phyloP scores from a whole-genome alignment of 192 early-diverging fungal species.

The Coemansia sp. region DNA sequence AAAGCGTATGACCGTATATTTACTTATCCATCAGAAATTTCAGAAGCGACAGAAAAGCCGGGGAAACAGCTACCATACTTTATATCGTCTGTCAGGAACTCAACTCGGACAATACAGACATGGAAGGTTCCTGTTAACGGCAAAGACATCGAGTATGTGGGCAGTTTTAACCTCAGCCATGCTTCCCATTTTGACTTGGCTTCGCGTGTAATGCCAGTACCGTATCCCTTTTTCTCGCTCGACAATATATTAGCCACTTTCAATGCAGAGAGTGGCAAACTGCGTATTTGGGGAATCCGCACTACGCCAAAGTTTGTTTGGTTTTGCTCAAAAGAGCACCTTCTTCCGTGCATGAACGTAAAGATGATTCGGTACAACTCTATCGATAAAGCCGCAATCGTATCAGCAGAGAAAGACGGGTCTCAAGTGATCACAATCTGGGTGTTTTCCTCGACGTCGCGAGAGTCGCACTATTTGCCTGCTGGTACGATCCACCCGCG shows the following conservation, averaged over 20 bases:
- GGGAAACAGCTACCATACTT: constrained; percentile 20
- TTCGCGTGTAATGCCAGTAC: constrained; percentile 52
- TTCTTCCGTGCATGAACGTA: constrained; percentile 44
- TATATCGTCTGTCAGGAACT: constrained; percentile 35
- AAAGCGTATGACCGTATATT: constrained; percentile 47
- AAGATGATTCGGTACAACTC: constrained; percentile 58
- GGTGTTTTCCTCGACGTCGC: constrained; percentile 56
- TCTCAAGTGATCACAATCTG: constrained; percentile 46
- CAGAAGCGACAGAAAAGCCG: background rate
- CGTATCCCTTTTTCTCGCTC: constrained; percentile 48
- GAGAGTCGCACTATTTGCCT: constrained; percentile 51
- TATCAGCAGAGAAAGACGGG: constrained; percentile 38
- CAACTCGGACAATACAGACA: constrained; percentile 30
- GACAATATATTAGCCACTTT: constrained; percentile 55
- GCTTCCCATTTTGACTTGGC: constrained; percentile 34
- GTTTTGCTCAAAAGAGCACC: constrained; percentile 54
- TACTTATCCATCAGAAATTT: constrained; percentile 32
- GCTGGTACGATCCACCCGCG: constrained; percentile 52
- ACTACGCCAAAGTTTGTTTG: constrained; percentile 26
- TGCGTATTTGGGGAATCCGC: constrained; percentile 53
- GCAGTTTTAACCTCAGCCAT: constrained; percentile 12
- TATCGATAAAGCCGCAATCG: constrained; percentile 56
- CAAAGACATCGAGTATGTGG: constrained; percentile 21
- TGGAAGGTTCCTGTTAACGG: constrained; percentile 29
- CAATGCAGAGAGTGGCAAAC: constrained; percentile 36